Evolutionary conservation across 2,329 filamentous ascomycete species (phyloP), one percentile per base, ranked within the genome.

Genomic region (Thermothelomyces thermophilus): DNA sequence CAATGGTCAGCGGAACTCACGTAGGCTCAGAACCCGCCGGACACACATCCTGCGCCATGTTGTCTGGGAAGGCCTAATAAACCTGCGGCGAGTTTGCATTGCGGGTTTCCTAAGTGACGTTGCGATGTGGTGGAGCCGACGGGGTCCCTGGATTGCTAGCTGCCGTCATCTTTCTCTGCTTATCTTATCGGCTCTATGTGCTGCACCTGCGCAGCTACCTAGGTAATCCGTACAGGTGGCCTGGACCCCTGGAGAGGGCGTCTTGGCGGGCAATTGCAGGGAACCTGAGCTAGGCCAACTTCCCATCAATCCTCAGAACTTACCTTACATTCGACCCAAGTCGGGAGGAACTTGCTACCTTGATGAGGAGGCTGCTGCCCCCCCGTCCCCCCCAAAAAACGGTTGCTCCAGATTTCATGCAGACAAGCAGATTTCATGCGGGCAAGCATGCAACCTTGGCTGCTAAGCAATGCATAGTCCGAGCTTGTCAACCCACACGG

Each of bases 11-110:
- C 7, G 41, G n/a, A 20, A 66, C 72, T 66, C 54, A 75, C 74
- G 74, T 70, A 44, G 73, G 72, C 60, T 76, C 74, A 30, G 67
- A 58, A 55, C 64, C 60, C 26, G 63, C 57, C 10, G 72, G 70
- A 56, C 73, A 76, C 40, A 65, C 65, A 50, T 72, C 69, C 42
- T 61, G 60, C 44, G 65, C 59, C 72, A 74, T 73, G 34, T 52
- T 60, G 41, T 34, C 33, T 43, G 19, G 24, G 24, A 24, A 28
- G 31, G 6, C 16, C 22, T 24, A 31, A 14, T 31, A 10, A 19
- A 33, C 20, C 9, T 19, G 8, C 22, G 17, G 19, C 5, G 22
- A 5, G n/a, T 31, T 42, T 24, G 48, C 43, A 34, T 47, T 31
- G 37, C n/a, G 13, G n/a, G n/a, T n/a, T n/a, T 37, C 6, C 2